phyloP scores from a whole-genome alignment of 495 filamentous ascomycete genomes.

The Pseudotulostoma volvatum region DNA sequence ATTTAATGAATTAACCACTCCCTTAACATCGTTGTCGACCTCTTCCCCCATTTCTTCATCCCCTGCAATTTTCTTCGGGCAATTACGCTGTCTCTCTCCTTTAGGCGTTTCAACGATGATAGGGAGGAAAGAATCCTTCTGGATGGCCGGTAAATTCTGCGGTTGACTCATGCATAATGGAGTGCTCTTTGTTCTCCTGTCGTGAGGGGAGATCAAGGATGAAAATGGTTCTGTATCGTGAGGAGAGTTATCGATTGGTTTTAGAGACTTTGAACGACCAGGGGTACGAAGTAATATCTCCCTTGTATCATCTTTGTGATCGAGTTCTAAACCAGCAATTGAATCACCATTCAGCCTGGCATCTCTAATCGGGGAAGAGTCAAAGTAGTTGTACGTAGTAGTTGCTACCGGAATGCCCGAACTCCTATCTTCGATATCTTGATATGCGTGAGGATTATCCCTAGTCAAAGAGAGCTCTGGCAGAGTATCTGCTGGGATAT shows the following conservation, averaged over 20 bases:
- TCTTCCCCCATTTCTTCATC: conserved; percentile 12
- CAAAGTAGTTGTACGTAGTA: conserved; percentile 15
- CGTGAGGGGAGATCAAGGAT: conserved; percentile 12
- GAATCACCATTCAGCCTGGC: neutral
- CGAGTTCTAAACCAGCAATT: neutral
- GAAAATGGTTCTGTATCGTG: conserved; percentile 29
- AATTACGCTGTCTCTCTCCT: conserved; percentile 18
- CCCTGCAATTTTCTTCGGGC: conserved; percentile 18
- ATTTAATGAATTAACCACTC: neutral
- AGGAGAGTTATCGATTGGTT: conserved; percentile 15
- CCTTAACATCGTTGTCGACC: neutral
- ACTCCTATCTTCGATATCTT: too few relatives aligned
- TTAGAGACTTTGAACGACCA: conserved; percentile 14
- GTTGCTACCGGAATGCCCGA: too few relatives aligned
- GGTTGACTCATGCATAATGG: neutral
- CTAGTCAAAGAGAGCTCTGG: too few relatives aligned
- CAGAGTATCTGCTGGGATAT: too few relatives aligned
- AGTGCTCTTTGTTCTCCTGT: conserved; percentile 15
- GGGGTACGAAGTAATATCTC: conserved; percentile 5
- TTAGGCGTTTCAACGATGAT: conserved; percentile 10
- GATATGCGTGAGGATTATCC: too few relatives aligned
- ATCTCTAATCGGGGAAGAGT: conserved; percentile 7
- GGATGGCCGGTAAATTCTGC: neutral
- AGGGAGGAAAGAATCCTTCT: conserved; percentile 9
- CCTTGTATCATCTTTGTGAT: conserved; percentile 6